Base-by-base conservation (phyloP, 1,284 basidiomycete genomes). In the Exobasidium cylindrosporum region DNA sequence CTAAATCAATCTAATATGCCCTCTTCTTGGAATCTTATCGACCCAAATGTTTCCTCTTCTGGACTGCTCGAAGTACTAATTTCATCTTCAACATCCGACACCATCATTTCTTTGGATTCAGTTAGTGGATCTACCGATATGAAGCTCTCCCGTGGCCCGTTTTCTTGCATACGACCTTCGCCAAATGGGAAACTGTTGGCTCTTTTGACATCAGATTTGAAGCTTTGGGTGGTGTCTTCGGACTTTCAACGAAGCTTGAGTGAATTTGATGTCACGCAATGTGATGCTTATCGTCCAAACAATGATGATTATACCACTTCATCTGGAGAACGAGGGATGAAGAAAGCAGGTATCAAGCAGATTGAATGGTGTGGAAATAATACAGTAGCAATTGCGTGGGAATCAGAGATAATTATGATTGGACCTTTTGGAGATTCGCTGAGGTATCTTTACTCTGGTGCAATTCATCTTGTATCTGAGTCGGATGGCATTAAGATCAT, bases 351-450 rank as follows among this genome's bases (percentile, higher is more conserved):
- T 1, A 57, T 77, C 1, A 59, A 63, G 13, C 62, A 64, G 26
- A 62, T 94, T 0, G 89, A 90, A 74, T 98, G 96, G 96, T 97
- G 94, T 76, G 94, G 94, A 4, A 93, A 93, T 77, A 93, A 98
- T 80, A 92, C 92, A 0, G 89, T 98, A 28, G 85, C 92, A 1
- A 84, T 97, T 17, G 88, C 87, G 1, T 97, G 91, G 89, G 86
- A 86, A 43, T 83, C 85, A n/a, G 82, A 88, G 50, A 89, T 89
- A 0, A 82, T 94, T 14, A 84, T 99, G 53, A 89, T 97, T 7
- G 94, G 95, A 1, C 95, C 95, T 3, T 91, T 88, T 66, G 93
- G 92, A 0, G 92, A 95, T 68, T 89, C 87, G 0, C 82, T 97
- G 26, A 86, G 86, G 90, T 94, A 46, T 78, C 85, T 86, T 69